Base-by-base conservation (phyloP, 2,329 filamentous ascomycete genomes). In the Neocatenulostroma microsporum region DNA sequence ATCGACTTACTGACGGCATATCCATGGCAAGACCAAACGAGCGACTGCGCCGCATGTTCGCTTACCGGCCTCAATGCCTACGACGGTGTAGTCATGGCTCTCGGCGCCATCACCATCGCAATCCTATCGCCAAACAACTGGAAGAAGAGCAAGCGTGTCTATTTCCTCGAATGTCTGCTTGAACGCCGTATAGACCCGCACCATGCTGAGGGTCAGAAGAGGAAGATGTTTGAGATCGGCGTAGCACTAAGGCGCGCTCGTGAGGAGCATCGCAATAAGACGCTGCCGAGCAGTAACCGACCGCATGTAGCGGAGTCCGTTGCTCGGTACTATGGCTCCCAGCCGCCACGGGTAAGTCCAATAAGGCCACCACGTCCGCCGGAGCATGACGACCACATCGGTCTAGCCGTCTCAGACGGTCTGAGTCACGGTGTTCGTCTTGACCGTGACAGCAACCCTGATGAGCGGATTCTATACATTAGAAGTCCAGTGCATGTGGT, bases 1-100 rank as follows among this genome's bases (percentile, higher is more conserved):
- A 30, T 37, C 23, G 20, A 25, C 3, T 29, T 17, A n/a, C 18
- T 40, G 39, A 20, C 28, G 15, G 21, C 30, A 25, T 19, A 21
- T 23, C 19, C 15, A 6, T 46, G 38, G 34, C 24, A 37, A 28
- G 37, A 36, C 15, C 36, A 39, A 13, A 30, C 39, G 4, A 33
- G 26, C 15, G 41, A 43, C n/a, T 56, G 53, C 33, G 40, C 44
- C 2, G 51, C 47, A 4, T 56, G 52, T 30, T 53, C 20, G 25
- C 38, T 33, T 21, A 26, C 13, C 30, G 45, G 20, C 43, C 37
- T 37, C n/a, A 34, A 21, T 21, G 28, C 14, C 5, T 18, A 37
- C 8, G 27, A 35, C 0, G 46, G 49, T 31, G 21, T 45, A 2
- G 32, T 49, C 8, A 41, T 45, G 5, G 46, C 45, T 0, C 29